Percentiles rank a stretch among this genome's conserved stretches.
phyloP scores from a whole-genome alignment of 2,329 filamentous ascomycete species.

The Calonectria pseudoturangicola region DNA sequence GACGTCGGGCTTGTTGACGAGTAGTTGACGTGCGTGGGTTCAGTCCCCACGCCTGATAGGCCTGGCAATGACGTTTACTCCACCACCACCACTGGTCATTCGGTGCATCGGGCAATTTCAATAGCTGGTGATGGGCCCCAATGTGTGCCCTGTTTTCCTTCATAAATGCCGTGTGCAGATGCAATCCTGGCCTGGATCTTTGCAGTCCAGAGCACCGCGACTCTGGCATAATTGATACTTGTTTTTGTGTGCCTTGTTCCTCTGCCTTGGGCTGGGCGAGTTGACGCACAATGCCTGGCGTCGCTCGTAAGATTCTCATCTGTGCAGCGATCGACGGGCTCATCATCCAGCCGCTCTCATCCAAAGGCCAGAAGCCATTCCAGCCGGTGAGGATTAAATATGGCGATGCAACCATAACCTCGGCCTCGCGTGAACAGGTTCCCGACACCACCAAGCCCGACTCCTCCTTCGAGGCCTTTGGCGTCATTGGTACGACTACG shows the following conservation, averaged over 20 bases:
- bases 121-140: slow-evolving; percentile 37
- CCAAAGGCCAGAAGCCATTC: slow-evolving; percentile 73
- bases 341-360: slow-evolving; percentile 82
- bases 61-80: slow-evolving; percentile 52
- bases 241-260: slow-evolving; percentile 24
- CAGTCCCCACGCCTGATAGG: slow-evolving; percentile 44
- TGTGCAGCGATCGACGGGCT: slow-evolving; percentile 89
- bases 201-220: slow-evolving; percentile 16
- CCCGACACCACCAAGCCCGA: slow-evolving; percentile 66
- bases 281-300: slow-evolving; percentile 77
- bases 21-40: slow-evolving; percentile 40
- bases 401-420: slow-evolving; percentile 70
- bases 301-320: slow-evolving; percentile 87
- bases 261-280: not conserved
- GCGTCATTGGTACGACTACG: slow-evolving; percentile 70
- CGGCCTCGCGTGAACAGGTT: slow-evolving; percentile 65
- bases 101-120: slow-evolving; percentile 45
- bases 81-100: slow-evolving; percentile 51
- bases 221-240: slow-evolving; percentile 17
- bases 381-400: slow-evolving; percentile 83
- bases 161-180: slow-evolving; percentile 20
- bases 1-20: slow-evolving; percentile 44
- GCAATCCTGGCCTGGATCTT: not conserved
- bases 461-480: slow-evolving; percentile 76
- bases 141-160: slow-evolving; percentile 33